These are phyloP conservation scores for Trametes cingulata DNA, from an alignment of 768 basidiomycete genomes.

Conservation along the genomic window DNA sequence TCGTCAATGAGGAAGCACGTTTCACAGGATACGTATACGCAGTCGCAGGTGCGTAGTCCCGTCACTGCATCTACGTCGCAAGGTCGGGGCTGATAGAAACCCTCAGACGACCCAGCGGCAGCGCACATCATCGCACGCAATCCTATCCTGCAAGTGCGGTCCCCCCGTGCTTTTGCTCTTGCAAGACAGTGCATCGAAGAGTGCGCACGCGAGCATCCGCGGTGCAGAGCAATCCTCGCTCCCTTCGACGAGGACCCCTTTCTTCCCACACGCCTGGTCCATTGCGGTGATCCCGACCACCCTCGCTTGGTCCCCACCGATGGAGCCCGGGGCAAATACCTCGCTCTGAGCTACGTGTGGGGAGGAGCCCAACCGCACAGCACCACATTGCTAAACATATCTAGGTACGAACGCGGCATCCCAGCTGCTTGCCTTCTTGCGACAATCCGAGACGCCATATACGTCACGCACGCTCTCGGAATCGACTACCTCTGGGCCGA, in stretches of 20 bases:
- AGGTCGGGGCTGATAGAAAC: too few relatives aligned
- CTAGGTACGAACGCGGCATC: neutral
- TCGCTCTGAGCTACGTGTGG: neutral
- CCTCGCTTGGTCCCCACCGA: neutral
- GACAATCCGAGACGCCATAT: neutral
- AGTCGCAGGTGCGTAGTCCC: too few relatives aligned
- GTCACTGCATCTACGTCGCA: too few relatives aligned
- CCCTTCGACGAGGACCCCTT: too few relatives aligned
- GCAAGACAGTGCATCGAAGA: neutral
- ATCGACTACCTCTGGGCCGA: neutral
- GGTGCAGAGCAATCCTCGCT: too few relatives aligned
- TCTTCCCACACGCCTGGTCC: too few relatives aligned
- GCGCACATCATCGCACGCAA: neutral
- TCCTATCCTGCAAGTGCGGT: neutral
- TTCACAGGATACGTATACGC: too few relatives aligned
- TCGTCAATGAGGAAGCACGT: too few relatives aligned
- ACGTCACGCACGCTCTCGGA: neutral
- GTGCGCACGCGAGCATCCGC: neutral
- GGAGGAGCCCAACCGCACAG: neutral
- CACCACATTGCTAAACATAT: neutral
- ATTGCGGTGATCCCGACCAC: too few relatives aligned
- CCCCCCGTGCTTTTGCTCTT: neutral
- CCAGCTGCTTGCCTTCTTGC: neutral
- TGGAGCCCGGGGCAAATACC: neutral
- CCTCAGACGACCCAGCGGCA: neutral